Conservation (phyloP, 345 rosid genomes). For the Angophora floribunda region DNA sequence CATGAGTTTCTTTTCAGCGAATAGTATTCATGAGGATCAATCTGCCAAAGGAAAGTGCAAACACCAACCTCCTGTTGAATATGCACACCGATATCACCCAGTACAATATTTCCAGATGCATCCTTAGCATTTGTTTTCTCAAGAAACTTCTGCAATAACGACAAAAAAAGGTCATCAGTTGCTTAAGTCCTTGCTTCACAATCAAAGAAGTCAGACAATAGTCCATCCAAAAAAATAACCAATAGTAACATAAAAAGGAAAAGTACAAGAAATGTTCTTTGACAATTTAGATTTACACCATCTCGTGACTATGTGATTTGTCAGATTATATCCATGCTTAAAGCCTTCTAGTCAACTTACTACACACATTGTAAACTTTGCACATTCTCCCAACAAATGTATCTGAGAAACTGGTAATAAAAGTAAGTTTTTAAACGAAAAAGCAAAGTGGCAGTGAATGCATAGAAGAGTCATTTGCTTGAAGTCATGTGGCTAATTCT, state of each 20-base stretch:
- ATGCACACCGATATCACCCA: constrained; percentile 86
- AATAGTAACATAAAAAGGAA: neutral
- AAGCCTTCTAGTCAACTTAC: neutral
- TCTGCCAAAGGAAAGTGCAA: neutral
- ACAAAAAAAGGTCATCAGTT: neutral
- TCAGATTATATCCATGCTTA: neutral
- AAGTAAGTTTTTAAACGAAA: neutral
- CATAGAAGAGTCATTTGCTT: neutral
- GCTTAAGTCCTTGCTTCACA: neutral
- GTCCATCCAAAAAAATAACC: neutral
- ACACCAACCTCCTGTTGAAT: constrained; percentile 90
- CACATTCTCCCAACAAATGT: neutral
- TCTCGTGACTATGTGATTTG: neutral
- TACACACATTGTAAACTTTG: neutral
- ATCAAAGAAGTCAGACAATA: neutral
- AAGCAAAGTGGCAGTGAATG: neutral
- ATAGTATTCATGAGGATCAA: neutral
- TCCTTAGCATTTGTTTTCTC: constrained; percentile 84
- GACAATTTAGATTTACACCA: neutral
- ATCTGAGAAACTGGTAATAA: neutral
- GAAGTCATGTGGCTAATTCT: neutral
- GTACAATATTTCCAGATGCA: constrained; percentile 87
- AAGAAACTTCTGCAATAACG: constrained; percentile 49
- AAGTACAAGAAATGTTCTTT: neutral
- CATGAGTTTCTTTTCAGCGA: neutral